A percentile compares a stretch with the other conserved stretches of the same genome.
Evolutionary conservation across 2,329 filamentous ascomycete genomes (phyloP).

Genomic region (Thelonectria olida): DNA sequence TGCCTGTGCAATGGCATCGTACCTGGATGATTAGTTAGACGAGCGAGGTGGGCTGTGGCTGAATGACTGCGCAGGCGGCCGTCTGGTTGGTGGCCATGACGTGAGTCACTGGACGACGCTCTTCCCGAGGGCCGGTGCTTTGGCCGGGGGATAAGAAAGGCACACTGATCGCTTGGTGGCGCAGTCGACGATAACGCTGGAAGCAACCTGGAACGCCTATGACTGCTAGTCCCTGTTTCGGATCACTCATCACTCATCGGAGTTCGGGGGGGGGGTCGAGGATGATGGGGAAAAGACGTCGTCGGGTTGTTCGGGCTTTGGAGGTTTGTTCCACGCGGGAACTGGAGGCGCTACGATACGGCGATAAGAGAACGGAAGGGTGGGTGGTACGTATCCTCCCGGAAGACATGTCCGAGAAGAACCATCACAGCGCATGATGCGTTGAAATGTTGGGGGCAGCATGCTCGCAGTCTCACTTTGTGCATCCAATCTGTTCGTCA

Average conservation of each 20-base stretch:
- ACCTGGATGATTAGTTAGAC: conserved; percentile 4
- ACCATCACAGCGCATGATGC: neutral
- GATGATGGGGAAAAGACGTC: too few species aligned
- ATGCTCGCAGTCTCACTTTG: neutral
- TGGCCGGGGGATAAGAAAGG: too few species aligned
- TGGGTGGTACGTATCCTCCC: too few species aligned
- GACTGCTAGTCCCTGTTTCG: too few species aligned
- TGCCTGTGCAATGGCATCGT: neutral
- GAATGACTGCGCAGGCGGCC: conserved; percentile 1
- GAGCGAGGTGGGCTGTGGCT: conserved; percentile 1
- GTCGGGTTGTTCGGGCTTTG: neutral
- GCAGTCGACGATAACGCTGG: neutral
- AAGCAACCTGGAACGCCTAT: neutral
- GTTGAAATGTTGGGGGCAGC: too few species aligned
- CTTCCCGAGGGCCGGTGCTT: too few species aligned
- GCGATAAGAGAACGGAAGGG: conserved; percentile 2
- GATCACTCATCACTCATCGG: neutral
- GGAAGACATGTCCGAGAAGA: neutral
- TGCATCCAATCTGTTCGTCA: neutral
- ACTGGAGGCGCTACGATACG: conserved; percentile 10
- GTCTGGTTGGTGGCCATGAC: conserved; percentile 9
- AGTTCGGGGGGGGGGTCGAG: neutral
- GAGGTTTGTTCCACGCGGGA: conserved; percentile 12
- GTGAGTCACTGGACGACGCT: conserved; percentile 15
- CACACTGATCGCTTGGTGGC: too few species aligned